A percentile compares a stretch with the other conserved stretches of the same genome.
phyloP scores from a whole-genome alignment of 139 green algal species.

The Chlamydomonas sp. region DNA sequence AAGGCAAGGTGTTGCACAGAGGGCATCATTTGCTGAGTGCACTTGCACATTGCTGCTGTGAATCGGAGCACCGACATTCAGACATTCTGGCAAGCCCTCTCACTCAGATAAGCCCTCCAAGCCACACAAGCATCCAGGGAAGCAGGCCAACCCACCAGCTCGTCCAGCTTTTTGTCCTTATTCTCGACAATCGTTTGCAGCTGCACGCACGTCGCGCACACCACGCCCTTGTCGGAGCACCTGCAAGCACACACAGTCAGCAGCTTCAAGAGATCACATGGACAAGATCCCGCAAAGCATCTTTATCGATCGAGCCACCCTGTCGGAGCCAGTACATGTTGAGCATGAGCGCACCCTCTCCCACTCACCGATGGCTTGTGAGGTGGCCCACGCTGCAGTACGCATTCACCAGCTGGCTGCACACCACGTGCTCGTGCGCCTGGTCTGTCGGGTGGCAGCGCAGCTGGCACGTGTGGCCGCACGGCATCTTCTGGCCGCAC shows the following conservation, averaged over 20 bases:
- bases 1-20: neutral
- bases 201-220: too few relatives aligned
- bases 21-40: neutral
- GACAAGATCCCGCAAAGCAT: too few relatives aligned
- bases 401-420: slow-evolving; percentile 27
- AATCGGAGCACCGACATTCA: neutral
- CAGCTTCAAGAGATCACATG: neutral
- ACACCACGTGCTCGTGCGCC: slow-evolving; percentile 22
- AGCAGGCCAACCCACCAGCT: too few relatives aligned
- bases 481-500: slow-evolving; percentile 39
- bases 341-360: neutral
- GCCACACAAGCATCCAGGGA: too few relatives aligned
- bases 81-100: neutral
- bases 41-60: too few relatives aligned
- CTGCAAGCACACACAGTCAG: neutral
- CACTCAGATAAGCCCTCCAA: too few relatives aligned
- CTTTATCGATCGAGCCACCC: too few relatives aligned
- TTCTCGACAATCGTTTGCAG: too few relatives aligned
- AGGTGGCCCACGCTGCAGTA: slow-evolving; percentile 30
- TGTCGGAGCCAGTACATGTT: neutral
- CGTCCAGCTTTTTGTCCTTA: too few relatives aligned
- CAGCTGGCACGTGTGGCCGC: slow-evolving; percentile 49
- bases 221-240: too few relatives aligned
- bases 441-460: slow-evolving; percentile 34
- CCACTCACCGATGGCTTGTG: slow-evolving; percentile 12